Evolutionary conservation across 768 basidiomycete genomes (phyloP).

Genomic region (Calocera cornea): DNA sequence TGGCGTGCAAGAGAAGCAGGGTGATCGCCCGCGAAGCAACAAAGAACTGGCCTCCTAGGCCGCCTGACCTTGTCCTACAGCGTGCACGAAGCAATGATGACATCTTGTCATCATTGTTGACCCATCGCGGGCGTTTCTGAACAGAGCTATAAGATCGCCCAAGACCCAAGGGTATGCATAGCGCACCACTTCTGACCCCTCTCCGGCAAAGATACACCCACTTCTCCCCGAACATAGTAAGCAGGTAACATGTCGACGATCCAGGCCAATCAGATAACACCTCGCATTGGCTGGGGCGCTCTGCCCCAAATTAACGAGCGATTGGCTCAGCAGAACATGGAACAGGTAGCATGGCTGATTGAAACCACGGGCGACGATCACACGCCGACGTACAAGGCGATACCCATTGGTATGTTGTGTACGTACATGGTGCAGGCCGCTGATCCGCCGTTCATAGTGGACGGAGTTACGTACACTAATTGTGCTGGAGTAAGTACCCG

Average conservation of each 20-base stretch:
- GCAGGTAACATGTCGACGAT: not conserved
- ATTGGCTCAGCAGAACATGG: not conserved
- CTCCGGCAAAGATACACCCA: too few species aligned
- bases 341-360: not conserved
- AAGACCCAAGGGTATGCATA: too few species aligned
- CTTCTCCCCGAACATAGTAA: not conserved
- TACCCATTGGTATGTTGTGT: not conserved
- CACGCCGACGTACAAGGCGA: not conserved
- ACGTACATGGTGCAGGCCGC: not conserved
- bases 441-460: not conserved
- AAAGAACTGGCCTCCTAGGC: too few species aligned
- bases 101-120: too few species aligned
- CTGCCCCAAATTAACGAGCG: not conserved
- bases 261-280: not conserved
- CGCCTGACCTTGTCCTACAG: too few species aligned
- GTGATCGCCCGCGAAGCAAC: too few species aligned
- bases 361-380: not conserved
- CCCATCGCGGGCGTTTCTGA: too few species aligned
- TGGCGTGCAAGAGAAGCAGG: too few species aligned
- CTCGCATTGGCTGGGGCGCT: not conserved
- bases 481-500: not conserved
- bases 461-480: not conserved
- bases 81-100: too few species aligned
- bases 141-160: too few species aligned
- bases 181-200: too few species aligned